These are phyloP conservation scores for Corylus avellana DNA, from an alignment of 306 rosid genomes.

Conservation along the genomic window DNA sequence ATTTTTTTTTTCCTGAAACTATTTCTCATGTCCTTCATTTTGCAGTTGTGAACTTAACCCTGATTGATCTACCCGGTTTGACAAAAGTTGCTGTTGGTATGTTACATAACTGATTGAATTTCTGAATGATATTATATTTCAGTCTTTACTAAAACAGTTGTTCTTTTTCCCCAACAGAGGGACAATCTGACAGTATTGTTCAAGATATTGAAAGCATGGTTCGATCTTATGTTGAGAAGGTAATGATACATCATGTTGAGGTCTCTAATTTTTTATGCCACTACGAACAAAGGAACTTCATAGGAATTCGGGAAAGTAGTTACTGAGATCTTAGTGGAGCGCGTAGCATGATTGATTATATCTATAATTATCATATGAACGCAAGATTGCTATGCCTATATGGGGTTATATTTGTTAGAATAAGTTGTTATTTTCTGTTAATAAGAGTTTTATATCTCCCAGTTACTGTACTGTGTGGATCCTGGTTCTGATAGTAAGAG, in stretches of 20 bases:
- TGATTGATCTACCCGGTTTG: conserved; percentile 92
- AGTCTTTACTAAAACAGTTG: conserved; percentile 12
- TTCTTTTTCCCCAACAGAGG: conserved; percentile 54
- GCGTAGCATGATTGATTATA: background rate
- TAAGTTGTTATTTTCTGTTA: background rate
- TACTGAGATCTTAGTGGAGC: background rate
- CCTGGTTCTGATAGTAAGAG: background rate
- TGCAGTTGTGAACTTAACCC: conserved; percentile 97
- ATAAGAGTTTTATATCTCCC: too few species aligned
- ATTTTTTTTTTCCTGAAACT: background rate
- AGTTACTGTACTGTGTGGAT: background rate
- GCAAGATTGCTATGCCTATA: background rate
- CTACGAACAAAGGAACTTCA: background rate
- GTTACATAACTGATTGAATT: conserved; percentile 21
- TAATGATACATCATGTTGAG: conserved; percentile 17
- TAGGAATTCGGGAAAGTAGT: background rate
- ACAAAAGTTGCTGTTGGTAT: conserved; percentile 96
- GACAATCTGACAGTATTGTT: conserved; percentile 91
- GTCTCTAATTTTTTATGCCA: background rate
- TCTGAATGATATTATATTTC: background rate
- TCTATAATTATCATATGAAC: too few species aligned
- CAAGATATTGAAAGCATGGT: conserved; percentile 93
- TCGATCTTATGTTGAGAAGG: conserved; percentile 85
- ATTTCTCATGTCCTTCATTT: conserved; percentile 27
- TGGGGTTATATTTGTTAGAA: background rate